Percentiles rank a stretch among this genome's conserved stretches.
Conservation (phyloP, 176 grass and related monocot genomes). For the Zoysia pacifica region DNA sequence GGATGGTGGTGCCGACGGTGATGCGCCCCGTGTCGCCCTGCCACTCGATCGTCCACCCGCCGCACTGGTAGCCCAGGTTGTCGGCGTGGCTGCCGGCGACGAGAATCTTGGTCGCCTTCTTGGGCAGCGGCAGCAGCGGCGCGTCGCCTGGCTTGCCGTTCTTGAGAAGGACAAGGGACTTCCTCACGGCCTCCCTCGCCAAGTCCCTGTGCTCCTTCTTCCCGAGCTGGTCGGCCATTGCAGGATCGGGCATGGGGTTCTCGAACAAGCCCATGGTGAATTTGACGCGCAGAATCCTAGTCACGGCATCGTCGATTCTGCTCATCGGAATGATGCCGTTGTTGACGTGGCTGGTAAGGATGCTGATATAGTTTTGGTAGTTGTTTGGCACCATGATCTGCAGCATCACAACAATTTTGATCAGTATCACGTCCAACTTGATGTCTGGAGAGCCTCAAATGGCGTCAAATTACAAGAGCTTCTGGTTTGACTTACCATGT, state of each 20-base stretch:
- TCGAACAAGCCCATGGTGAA: constrained; percentile 96
- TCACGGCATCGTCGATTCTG: constrained; percentile 94
- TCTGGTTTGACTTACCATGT: constrained; percentile 61
- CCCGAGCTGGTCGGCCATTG: constrained; percentile 64
- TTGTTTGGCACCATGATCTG: constrained; percentile 97
- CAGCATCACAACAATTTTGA: constrained; percentile 21
- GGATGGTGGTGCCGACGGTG: constrained; percentile 67
- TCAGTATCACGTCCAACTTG: not conserved
- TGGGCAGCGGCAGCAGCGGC: constrained; percentile 53
- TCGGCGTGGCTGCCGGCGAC: constrained; percentile 65
- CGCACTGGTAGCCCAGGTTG: constrained; percentile 70
- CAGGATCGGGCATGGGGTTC: constrained; percentile 64
- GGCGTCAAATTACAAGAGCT: not conserved
- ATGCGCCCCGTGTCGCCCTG: constrained; percentile 41
- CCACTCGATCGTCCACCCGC: constrained; percentile 74
- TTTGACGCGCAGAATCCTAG: constrained; percentile 84
- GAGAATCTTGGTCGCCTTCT: constrained; percentile 62
- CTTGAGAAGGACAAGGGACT: constrained; percentile 69
- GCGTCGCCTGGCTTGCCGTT: constrained; percentile 45
- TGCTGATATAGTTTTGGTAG: constrained; percentile 65
- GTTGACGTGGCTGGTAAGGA: constrained; percentile 78
- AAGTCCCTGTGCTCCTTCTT: constrained; percentile 71
- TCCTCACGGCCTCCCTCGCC: constrained; percentile 67
- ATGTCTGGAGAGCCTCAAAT: no score
- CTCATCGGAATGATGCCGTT: constrained; percentile 66